Evolutionary conservation across 352 stramenopile species (phyloP).

Genomic region (Phytophthora boehmeriae): DNA sequence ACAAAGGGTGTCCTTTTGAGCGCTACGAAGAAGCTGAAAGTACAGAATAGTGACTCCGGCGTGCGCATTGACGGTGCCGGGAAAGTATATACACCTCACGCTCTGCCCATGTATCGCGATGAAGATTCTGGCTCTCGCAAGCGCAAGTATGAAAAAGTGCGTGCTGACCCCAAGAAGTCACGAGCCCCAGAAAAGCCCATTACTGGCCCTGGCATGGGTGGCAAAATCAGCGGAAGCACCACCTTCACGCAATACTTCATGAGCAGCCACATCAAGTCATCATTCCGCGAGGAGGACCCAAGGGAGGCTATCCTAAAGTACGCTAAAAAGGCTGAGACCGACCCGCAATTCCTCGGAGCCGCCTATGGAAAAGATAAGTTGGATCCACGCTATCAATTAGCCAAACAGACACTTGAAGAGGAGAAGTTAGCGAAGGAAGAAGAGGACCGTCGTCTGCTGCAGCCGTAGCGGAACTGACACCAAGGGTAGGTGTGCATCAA

Average conservation of each 20-base stretch:
- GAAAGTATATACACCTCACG: constrained; percentile 77
- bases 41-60: constrained; percentile 54
- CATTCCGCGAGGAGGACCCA: constrained; percentile 86
- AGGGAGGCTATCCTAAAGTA: constrained; percentile 89
- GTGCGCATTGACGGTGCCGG: constrained; percentile 75
- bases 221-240: constrained; percentile 79
- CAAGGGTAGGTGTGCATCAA: no score
- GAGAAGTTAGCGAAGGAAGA: constrained; percentile 81
- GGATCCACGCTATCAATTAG: constrained; percentile 73
- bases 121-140: constrained; percentile 56
- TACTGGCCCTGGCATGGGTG: constrained; percentile 76
- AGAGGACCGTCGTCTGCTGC: constrained; percentile 70
- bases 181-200: constrained; percentile 80
- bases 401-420: constrained; percentile 79
- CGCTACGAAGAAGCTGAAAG: constrained; percentile 81
- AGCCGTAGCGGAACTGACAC: constrained; percentile 44
- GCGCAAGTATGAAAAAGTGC: constrained; percentile 76
- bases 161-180: constrained; percentile 72
- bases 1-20: constrained; percentile 82
- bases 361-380: constrained; percentile 75
- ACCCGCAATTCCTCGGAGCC: constrained; percentile 69
- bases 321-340: constrained; percentile 70
- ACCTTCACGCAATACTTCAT: constrained; percentile 91
- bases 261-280: constrained; percentile 86
- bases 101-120: constrained; percentile 84